Evolutionary conservation across 2,329 filamentous ascomycete genomes (phyloP), one percentile per base, ranked within the genome.

Genomic region (Zymoseptoria crescenta): DNA sequence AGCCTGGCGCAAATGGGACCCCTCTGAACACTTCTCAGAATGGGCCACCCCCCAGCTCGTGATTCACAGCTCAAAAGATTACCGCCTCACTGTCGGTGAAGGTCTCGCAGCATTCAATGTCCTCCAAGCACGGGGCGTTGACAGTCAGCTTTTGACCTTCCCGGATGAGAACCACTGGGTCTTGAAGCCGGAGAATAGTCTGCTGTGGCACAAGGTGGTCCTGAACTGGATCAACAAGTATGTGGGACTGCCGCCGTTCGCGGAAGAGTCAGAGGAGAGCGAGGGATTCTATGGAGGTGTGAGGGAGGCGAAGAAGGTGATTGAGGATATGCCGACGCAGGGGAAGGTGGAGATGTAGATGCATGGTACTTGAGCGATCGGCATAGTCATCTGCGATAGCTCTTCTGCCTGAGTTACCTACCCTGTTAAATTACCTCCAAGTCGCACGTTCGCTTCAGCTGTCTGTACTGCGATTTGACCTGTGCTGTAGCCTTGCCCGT

Each of bases 1-100:
- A 10, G 58, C 55, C 51, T 66, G 64, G 64, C 56, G 59, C 8
- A 63, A 66, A 27, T 86, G 82, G 80, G 83, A 86, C 67, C 84
- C 84, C 0, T 78, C 77, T 19, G 74, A 74, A 3, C 79, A 81
- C 66, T 78, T 81, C 0, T 74, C 80, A 41, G 81, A 93, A 65
- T 96, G 92, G 92, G 78, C 82, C 1, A 96, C 92, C 0, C 94
- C 94, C 0, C 87, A 94, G 74, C 79, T 99, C 62, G 86, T 95
- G 61, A 91, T 97, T 57, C 93, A 97, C 74, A 93, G 86, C 69
- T 90, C 94, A 68, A 80, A 94, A 30, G 93, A 97, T 73, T 97
- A 96, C 72, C 83, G 93, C 19, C 77, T 96, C 27, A 88, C 91
- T 0, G 86, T 97, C 56, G 85, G 87, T 0, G 93, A 96, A 73